Evolutionary conservation across 2,329 filamentous ascomycete genomes (phyloP), one percentile per base, ranked within the genome.

Genomic region (Stenocarpella maydis): DNA sequence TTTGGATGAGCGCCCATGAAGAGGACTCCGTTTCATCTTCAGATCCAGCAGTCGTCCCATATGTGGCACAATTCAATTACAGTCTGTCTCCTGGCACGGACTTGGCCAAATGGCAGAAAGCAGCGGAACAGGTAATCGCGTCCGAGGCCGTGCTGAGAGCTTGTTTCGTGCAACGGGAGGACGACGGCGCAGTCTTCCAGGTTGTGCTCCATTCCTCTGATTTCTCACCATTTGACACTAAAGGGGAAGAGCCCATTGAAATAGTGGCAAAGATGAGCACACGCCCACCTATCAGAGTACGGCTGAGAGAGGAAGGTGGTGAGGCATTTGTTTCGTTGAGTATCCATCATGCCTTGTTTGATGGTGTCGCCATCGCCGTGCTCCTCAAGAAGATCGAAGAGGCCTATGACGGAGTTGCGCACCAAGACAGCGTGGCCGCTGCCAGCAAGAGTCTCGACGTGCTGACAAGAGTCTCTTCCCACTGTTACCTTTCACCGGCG

Each of bases 261-360:
- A 69, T 72, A 2, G 67, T 71, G 19, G 31, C 55, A 12, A 64
- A 69, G 19, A 72, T 72, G 67, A 61, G 47, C 26, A 26, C 37
- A 17, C 49, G 52, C 10, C 69, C 71, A 12, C 71, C 71, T n/a
- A 63, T 72, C 24, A 61, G 67, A 19, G 19, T 72, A 2, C 43
- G 63, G 17, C 15, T 72, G 12, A 54, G 31, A 17, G 17, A 58
- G 52, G 52, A 67, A 19, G 64, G 50, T 31, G 54, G 31, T 45
- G 41, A 70, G 54, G 50, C 47, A 6, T 21, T 72, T 21, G 73
- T 74, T 1, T 71, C 73, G 4, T 41, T 75, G 43, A 71, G 66
- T 47, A 69, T 75, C 7, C 74, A 75, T 41, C 74, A 75, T 39
- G 74, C 74, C 4, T 63, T 75, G 17, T 75, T 70, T 37, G 74